Conservation (phyloP, 495 filamentous ascomycete genomes). For the Neurospora sp. region DNA sequence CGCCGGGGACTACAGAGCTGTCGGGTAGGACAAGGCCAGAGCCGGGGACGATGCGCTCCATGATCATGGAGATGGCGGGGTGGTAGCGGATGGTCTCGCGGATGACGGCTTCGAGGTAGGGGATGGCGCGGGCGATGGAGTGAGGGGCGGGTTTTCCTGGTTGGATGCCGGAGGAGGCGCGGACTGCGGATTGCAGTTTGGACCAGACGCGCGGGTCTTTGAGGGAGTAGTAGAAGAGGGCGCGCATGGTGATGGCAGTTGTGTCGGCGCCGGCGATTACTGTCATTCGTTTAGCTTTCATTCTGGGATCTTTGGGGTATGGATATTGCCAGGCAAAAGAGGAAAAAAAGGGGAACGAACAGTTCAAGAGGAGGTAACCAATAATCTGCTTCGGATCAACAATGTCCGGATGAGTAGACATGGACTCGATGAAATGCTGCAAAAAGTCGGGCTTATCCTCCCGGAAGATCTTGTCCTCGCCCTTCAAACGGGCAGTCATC, state of each 20-base stretch:
- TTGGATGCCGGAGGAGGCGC: constrained; percentile 1
- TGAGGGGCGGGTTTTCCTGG: constrained; percentile 10
- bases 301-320: no score
- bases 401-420: no score
- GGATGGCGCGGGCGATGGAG: constrained; percentile 22
- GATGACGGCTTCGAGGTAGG: constrained; percentile 50
- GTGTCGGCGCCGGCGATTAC: constrained; percentile 37
- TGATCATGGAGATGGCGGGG: constrained; percentile 41
- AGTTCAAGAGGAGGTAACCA: no score
- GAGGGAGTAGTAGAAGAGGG: constrained; percentile 25
- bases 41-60: constrained; percentile 49
- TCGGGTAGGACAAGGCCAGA: constrained; percentile 33
- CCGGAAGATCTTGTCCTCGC: no score
- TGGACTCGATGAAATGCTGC: no score
- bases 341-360: no score
- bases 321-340: no score
- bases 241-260: constrained; percentile 29
- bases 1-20: constrained; percentile 42
- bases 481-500: no score
- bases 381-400: no score
- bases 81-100: constrained; percentile 50
- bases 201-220: constrained; percentile 17
- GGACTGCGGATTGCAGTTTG: constrained; percentile 16
- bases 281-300: neutral
- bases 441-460: no score